phyloP scores from a whole-genome alignment of 208 protist genomes.

The Crithidia bombi region DNA sequence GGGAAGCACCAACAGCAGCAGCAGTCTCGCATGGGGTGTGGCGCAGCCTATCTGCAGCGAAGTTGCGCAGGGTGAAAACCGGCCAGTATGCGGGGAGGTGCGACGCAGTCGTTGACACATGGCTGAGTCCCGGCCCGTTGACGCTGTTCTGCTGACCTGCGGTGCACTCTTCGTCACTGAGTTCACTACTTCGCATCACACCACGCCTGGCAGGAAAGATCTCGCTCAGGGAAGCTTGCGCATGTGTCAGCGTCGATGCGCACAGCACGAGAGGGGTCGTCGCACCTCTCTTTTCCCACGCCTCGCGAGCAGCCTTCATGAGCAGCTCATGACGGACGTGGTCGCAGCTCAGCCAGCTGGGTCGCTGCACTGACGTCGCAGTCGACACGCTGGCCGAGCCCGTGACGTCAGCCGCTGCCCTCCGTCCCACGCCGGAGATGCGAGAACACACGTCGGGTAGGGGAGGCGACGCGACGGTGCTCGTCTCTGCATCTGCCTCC shows the following conservation, averaged over 20 bases:
- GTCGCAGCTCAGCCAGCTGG: background rate
- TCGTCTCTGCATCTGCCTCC: no score
- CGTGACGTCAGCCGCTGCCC: no score
- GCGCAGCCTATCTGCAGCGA: constrained; percentile 18
- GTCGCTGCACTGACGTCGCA: background rate
- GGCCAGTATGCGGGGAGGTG: background rate
- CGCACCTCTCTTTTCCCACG: background rate
- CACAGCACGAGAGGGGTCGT: no score
- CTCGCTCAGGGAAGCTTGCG: background rate
- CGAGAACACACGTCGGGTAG: no score
- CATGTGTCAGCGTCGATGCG: no score
- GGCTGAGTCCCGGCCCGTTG: no score
- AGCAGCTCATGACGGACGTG: constrained; percentile 2
- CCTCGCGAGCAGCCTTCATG: background rate
- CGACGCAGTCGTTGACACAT: background rate
- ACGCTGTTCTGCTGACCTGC: no score
- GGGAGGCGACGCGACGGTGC: no score
- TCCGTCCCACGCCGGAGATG: no score
- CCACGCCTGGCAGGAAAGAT: background rate
- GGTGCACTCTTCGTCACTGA: no score
- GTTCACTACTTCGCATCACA: no score
- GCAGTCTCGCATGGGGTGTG: background rate
- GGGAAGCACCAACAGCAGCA: background rate
- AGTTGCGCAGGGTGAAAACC: constrained; percentile 27
- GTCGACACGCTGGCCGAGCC: no score